Base-by-base conservation (phyloP, 192 early-diverging fungal genomes). In the Umbelopsis isabellina region DNA sequence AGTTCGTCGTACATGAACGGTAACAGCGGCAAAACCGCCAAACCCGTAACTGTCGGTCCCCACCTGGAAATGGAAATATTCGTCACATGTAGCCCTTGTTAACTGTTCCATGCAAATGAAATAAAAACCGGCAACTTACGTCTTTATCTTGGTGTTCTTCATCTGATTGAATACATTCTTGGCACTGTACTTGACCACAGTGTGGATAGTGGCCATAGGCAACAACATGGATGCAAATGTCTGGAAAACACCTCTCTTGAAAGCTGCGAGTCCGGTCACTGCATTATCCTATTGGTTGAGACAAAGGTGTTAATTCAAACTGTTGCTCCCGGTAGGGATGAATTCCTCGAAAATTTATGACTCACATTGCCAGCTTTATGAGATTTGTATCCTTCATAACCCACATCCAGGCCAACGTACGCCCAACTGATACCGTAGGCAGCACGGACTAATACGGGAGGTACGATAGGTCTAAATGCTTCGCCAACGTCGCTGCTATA, bases 401-500 rank as follows among this genome's bases (percentile, higher is more conserved):
- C 82, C 64, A 90, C 79, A 72, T 90, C 89, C 27, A 83, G 79
- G 33, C 82, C 86, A 46, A 90, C 81, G 46, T 90, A 90, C 13
- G 83, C 85, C 69, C 84, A 89, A 46, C 79, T 82, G 61, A 90
- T 76, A 33, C 80, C 88, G 69, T 90, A 89, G 33, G 86, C 85
- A 33, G 87, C 79, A 27, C 75, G 85, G 47, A 91, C 90, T 22
- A 91, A 49, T 12, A 69, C 2, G 11, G 73, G 79, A n/a, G 70
- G 46, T 10, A 87, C 86, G 33, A 91, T 78, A 50, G 90, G 90
- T 15, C 90, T 79, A 67, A 91, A 87, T 1, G 88, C 88, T 67
- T 91, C 90, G 37, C 90, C 90, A 25, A 91, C 83, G 70, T 91
- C 88, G 33, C 84, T 86, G n/a, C 87, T 88, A 75, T 89, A 91